These are phyloP conservation scores for Mycena kentingensis DNA, from an alignment of 768 basidiomycete genomes.

Conservation along the genomic window DNA sequence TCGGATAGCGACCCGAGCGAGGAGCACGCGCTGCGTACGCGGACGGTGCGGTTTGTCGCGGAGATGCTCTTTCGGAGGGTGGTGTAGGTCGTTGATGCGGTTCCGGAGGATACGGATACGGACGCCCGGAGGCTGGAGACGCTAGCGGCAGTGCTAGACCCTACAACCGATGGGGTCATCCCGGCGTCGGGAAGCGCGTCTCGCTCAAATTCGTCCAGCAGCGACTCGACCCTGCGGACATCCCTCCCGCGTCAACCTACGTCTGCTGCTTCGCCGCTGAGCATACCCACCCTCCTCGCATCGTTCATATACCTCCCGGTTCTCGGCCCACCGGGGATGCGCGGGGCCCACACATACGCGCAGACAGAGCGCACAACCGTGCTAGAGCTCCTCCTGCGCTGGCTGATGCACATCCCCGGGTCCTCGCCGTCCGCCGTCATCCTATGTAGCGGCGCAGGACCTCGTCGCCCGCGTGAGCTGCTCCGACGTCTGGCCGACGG, in stretches of 20 bases:
- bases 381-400: conserved; percentile 6
- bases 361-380: not conserved
- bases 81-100: not conserved
- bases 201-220: no score
- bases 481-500: conserved; percentile 12
- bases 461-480: conserved; percentile 1
- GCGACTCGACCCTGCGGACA: no score
- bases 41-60: conserved; percentile 10
- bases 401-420: conserved; percentile 15
- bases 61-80: conserved; percentile 14
- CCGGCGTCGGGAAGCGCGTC: no score
- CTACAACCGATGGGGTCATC: no score
- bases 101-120: no score
- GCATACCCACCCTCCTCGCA: not conserved
- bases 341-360: no score
- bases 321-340: no score
- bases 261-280: conserved; percentile 7
- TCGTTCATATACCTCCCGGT: not conserved
- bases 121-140: no score
- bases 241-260: no score
- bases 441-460: conserved; percentile 1
- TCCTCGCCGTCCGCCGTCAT: conserved; percentile 12
- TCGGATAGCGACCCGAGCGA: conserved; percentile 13
- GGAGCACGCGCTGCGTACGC: conserved; percentile 11
- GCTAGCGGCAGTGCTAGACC: no score